Percentiles rank a stretch among this genome's conserved stretches.
Evolutionary conservation across 345 rosid genomes (phyloP).

Genomic region (Arabidopsis suecica): DNA sequence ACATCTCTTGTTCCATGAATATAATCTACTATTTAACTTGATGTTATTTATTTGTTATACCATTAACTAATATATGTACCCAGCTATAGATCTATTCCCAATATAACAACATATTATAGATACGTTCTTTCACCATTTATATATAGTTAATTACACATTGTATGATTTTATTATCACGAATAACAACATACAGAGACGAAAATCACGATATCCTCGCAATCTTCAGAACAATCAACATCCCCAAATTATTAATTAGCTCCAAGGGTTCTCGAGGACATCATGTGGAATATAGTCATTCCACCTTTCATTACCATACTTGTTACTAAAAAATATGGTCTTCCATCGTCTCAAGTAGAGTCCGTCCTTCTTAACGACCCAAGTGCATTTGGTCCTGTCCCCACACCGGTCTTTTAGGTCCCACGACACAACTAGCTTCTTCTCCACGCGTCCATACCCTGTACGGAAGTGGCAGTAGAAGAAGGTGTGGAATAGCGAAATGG

Average conservation of each 20-base stretch:
- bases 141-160: constrained; percentile 25
- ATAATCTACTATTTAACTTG: neutral
- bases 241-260: constrained; percentile 36
- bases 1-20: neutral
- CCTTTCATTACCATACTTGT: constrained; percentile 47
- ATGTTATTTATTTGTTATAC: neutral
- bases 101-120: neutral
- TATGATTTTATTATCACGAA: constrained; percentile 41
- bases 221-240: constrained; percentile 5
- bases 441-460: constrained; percentile 40
- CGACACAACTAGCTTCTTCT: constrained; percentile 30
- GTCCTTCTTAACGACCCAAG: constrained; percentile 45
- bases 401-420: constrained; percentile 36
- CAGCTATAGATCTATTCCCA: neutral
- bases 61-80: neutral
- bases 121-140: constrained; percentile 15
- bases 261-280: constrained; percentile 38
- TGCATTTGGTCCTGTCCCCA: constrained; percentile 43
- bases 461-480: constrained; percentile 40
- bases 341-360: constrained; percentile 45
- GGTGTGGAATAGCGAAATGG: constrained; percentile 35
- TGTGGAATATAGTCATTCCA: constrained; percentile 37
- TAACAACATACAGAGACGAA: constrained; percentile 31
- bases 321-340: constrained; percentile 41
- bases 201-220: neutral